These are phyloP conservation scores for Dendrothele bispora DNA, from an alignment of 768 basidiomycete genomes.

Conservation along the genomic window DNA sequence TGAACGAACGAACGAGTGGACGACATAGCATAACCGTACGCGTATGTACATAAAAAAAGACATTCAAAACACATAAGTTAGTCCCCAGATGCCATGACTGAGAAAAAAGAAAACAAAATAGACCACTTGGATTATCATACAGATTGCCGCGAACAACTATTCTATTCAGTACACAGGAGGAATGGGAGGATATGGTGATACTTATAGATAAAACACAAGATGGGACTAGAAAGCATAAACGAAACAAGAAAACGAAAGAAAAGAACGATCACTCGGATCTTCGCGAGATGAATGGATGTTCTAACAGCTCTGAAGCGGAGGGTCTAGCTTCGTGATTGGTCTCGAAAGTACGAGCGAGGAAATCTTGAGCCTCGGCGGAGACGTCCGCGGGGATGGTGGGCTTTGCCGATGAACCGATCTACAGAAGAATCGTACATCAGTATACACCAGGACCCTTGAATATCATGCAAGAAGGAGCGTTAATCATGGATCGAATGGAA, in stretches of 20 bases:
- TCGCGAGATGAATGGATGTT: constrained; percentile 69
- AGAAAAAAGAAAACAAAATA: too few species aligned
- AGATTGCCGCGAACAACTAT: too few species aligned
- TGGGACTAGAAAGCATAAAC: not conserved
- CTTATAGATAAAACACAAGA: too few species aligned
- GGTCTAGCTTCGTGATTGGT: constrained; percentile 80
- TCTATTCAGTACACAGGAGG: too few species aligned
- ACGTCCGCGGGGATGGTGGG: constrained; percentile 92
- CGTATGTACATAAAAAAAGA: constrained; percentile 2
- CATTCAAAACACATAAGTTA: too few species aligned
- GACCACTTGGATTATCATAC: too few species aligned
- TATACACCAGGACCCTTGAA: not conserved
- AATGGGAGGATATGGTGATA: too few species aligned
- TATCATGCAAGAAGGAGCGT: too few species aligned
- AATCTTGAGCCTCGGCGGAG: constrained; percentile 83
- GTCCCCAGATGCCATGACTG: too few species aligned
- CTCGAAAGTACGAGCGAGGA: constrained; percentile 85
- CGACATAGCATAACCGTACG: too few species aligned
- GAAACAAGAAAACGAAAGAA: not conserved
- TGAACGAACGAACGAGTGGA: too few species aligned
- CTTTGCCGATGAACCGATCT: constrained; percentile 92
- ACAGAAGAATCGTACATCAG: not conserved
- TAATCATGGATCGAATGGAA: too few species aligned
- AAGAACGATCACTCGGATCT: constrained; percentile 19
- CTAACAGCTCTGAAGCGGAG: constrained; percentile 71